Percentiles rank a stretch among this genome's conserved stretches.
Evolutionary conservation across 202 grass and related monocot species (phyloP).

Genomic region (Dendrocalamus latiflorus): DNA sequence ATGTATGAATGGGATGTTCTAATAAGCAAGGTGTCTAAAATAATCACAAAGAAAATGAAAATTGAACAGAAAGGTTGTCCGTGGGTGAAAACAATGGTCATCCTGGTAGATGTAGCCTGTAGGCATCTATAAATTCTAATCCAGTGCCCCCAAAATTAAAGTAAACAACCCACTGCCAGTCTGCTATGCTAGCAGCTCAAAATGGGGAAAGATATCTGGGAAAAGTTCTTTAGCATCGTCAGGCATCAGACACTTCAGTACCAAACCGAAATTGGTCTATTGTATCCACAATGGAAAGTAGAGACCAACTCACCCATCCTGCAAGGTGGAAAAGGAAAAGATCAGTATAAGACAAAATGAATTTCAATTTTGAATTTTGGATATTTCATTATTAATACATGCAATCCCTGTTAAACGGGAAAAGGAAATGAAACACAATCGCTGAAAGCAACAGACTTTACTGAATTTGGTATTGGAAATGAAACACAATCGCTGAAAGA

Average conservation of each 20-base stretch:
- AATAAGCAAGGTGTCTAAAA: not conserved
- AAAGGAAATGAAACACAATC: not conserved
- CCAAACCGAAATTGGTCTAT: not conserved
- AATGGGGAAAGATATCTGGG: not conserved
- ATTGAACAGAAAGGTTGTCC: not conserved
- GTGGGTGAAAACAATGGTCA: not conserved
- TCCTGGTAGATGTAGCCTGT: not conserved
- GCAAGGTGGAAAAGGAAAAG: conserved; percentile 11
- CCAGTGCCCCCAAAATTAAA: not conserved
- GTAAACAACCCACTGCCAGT: not conserved
- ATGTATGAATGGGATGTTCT: not conserved
- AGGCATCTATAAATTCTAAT: not conserved
- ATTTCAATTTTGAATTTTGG: not conserved
- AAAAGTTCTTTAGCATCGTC: not conserved
- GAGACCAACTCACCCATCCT: conserved; percentile 55
- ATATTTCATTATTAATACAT: not conserved
- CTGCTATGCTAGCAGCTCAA: not conserved
- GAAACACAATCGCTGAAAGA: not conserved
- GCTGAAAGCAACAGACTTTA: not conserved
- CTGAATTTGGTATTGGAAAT: not conserved
- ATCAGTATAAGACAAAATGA: not conserved
- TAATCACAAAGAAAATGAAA: not conserved
- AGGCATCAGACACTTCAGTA: not conserved
- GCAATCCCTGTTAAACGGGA: not conserved
- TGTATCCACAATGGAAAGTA: not conserved